phyloP scores from a whole-genome alignment of 768 basidiomycete species.

The Naganishia vaughanmartiniae region DNA sequence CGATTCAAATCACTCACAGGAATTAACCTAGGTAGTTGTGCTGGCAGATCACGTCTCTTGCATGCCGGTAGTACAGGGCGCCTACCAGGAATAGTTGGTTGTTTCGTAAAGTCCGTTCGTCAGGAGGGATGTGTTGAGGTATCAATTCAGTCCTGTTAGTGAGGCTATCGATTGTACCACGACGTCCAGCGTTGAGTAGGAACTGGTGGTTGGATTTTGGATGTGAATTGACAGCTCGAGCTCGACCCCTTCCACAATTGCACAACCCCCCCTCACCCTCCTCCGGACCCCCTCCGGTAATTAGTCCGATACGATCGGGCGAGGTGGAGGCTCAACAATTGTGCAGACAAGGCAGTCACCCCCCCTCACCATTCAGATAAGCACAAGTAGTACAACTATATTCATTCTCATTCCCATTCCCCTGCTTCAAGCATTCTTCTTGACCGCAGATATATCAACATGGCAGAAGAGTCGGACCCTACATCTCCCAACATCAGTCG shows the following conservation, averaged over 20 bases:
- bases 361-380: not conserved
- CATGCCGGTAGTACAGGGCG: not conserved
- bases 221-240: not conserved
- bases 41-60: not conserved
- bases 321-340: not conserved
- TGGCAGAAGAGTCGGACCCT: conserved; percentile 18
- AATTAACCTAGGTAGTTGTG: not conserved
- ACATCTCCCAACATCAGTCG: conserved; percentile 26
- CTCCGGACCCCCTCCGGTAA: not conserved
- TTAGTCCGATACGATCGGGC: not conserved
- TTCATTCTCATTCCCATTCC: not conserved
- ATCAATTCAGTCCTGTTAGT: too few relatives aligned
- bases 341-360: not conserved
- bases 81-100: not conserved
- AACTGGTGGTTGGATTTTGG: too few relatives aligned
- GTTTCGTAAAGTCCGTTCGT: too few relatives aligned
- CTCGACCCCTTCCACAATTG: not conserved
- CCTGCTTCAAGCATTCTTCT: not conserved
- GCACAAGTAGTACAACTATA: not conserved
- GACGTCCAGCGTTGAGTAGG: too few relatives aligned
- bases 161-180: too few relatives aligned
- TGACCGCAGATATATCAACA: not conserved
- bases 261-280: not conserved
- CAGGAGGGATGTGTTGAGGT: not conserved
- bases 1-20: not conserved